Percentiles rank a stretch among this genome's conserved stretches.
phyloP scores from a whole-genome alignment of 1,284 basidiomycete genomes.

The Sporisorium graminicola region DNA sequence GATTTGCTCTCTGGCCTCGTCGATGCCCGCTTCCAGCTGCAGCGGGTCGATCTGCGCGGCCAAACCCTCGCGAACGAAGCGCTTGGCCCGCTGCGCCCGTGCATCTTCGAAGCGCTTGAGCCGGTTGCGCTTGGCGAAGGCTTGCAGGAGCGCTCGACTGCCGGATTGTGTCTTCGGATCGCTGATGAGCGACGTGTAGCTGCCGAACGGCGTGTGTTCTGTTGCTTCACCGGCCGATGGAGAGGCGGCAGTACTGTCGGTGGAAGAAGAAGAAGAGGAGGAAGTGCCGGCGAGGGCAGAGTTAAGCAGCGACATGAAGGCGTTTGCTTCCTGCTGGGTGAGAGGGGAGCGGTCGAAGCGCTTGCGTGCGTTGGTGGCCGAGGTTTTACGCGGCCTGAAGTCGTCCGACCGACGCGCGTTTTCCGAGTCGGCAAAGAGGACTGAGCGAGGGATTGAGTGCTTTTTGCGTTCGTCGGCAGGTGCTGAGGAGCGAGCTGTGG shows the following conservation, averaged over 20 bases:
- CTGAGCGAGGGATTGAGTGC: constrained; percentile 31
- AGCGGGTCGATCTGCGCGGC: constrained; percentile 33
- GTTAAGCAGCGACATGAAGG: constrained; percentile 41
- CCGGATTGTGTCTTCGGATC: constrained; percentile 29
- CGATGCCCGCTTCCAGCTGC: constrained; percentile 50
- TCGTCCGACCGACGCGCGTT: constrained; percentile 23
- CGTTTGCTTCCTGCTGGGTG: constrained; percentile 43
- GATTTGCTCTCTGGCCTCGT: constrained; percentile 48
- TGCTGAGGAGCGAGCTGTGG: background rate
- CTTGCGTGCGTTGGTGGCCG: constrained; percentile 9
- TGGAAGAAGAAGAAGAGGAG: background rate
- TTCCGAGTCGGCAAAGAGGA: constrained; percentile 41
- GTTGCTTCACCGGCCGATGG: background rate
- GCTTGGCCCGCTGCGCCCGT: constrained; percentile 18
- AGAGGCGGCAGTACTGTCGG: background rate
- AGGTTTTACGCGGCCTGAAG: constrained; percentile 16
- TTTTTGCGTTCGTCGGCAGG: constrained; percentile 10
- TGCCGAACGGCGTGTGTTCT: constrained; percentile 35
- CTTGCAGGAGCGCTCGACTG: constrained; percentile 27
- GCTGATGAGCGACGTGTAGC: constrained; percentile 39
- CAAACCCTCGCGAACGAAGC: constrained; percentile 37
- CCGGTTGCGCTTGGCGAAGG: constrained; percentile 37
- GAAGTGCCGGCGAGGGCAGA: constrained; percentile 31
- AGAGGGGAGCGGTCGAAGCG: constrained; percentile 35
- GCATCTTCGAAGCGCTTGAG: constrained; percentile 28